Evolutionary conservation across 208 protist species (phyloP), one percentile per base, ranked within the genome.

Genomic region (Acanthamoeba royreba): DNA sequence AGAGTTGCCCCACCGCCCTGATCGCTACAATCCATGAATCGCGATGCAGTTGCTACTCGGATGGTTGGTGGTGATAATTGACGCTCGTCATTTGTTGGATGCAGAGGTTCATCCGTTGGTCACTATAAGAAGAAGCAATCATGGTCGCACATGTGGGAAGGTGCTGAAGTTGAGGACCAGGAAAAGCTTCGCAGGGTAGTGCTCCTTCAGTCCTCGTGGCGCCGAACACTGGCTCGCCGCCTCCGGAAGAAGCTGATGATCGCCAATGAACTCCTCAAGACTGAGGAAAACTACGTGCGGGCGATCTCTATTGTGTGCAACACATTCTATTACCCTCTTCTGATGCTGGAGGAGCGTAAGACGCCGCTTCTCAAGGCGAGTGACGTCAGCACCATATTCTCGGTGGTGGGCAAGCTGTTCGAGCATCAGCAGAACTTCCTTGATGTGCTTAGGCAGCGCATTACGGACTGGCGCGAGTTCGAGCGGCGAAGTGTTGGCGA

Each of bases 201-300:
- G 69, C 69, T 81, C 38, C 69, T 81, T 22, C 69, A 81, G 69
- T 81, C 69, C 25, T 19, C 42, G 13, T 81, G 72, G 72, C 72
- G 72, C 25, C 72, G 72, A 3, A 35, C 43, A 42, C 72, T 81
- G 7, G 72, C 72, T 42, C 72, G 72, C 25, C 33, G 72, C 19
- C 72, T 88, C 25, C 81, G 81, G 28, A 88, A 88, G 81, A 53
- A 88, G 46, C 52, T 88, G 42, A 13, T 88, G 46, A 88, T 88
- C 52, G 81, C 81, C 31, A 88, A 88, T 33, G 81, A 88, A 38
- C 47, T 88, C 25, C 47, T 88, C 33, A 88, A 53, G 47, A 88
- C 81, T 9, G 81, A 88, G 52, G 81, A 88, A 28, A 88, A 63
- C 47, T 88, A 88, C 35, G 81, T 88, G 46, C 81, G 81, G 35